Conservation (phyloP, 2,329 filamentous ascomycete species). For the Annulohypoxylon truncatum region DNA sequence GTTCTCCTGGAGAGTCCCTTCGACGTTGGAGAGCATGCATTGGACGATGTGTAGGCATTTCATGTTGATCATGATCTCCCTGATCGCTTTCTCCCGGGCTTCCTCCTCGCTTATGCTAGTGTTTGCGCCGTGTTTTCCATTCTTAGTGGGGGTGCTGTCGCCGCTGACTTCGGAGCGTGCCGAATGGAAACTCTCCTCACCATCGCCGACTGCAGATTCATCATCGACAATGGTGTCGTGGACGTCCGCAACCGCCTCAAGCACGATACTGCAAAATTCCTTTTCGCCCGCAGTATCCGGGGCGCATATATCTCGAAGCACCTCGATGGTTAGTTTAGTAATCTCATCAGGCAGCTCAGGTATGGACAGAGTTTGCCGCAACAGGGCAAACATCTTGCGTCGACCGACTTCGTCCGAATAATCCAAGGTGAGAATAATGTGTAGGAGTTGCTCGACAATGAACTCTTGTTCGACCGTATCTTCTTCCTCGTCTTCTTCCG, state of each 20-base stretch:
- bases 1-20: constrained; percentile 88
- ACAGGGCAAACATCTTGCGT: constrained; percentile 92
- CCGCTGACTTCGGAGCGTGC: constrained; percentile 86
- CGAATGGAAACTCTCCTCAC: constrained; percentile 90
- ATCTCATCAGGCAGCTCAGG: constrained; percentile 91
- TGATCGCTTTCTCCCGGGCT: constrained; percentile 78
- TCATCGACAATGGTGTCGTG: constrained; percentile 91
- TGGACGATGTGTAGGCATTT: constrained; percentile 98
- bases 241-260: constrained; percentile 95
- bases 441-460: constrained; percentile 92
- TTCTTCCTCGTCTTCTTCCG: constrained; percentile 74
- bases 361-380: constrained; percentile 86
- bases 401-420: constrained; percentile 98
- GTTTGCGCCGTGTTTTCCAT: constrained; percentile 55
- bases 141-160: constrained; percentile 66
- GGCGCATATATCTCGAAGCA: constrained; percentile 85
- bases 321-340: constrained; percentile 87
- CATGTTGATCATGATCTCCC: constrained; percentile 96
- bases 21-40: constrained; percentile 95
- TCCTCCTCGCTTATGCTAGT: constrained; percentile 70
- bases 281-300: constrained; percentile 78
- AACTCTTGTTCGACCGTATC: constrained; percentile 93
- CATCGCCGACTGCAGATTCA: constrained; percentile 65
- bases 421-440: constrained; percentile 91
- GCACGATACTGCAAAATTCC: constrained; percentile 85